Base-by-base conservation (phyloP, 2,329 filamentous ascomycete genomes). In the Cladobotryum mycophilum region DNA sequence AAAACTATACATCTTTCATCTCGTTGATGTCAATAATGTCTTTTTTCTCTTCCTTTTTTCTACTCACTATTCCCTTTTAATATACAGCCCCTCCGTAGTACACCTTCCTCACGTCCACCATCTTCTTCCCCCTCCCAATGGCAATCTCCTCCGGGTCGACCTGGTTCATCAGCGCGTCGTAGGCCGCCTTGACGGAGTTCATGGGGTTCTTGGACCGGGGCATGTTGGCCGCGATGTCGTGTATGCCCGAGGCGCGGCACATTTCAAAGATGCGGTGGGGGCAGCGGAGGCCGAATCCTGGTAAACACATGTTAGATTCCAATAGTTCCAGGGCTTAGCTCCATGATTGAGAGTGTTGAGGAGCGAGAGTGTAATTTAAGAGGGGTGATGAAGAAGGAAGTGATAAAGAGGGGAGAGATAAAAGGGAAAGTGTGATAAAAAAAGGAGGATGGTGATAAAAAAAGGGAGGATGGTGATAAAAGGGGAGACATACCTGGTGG, bases 121-220 rank as follows among this genome's bases (percentile, higher is more conserved):
- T 68, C 80, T 99, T 99, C 80, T 88, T 92, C 54, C 93, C 92
- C 57, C 91, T 76, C 47, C 89, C 92, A 45, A 88, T 80, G 51
- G 93, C 93, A 64, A 99, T 85, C 65, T 92, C 84, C 67, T 97
- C 89, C 30, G 93, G 93, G 64, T 95, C 78, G 54, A 82, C 82
- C 74, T 99, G 93, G 73, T 77, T 86, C 68, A 82, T 80, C 55
- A 99, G 76, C 5, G 91, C 92, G 68, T 92, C 70, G 70, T 88
- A 88, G 38, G 89, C 81, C 13, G 93, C 93, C 75, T 96, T 96
- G 72, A 96, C 87, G 15, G 91, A 89, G 76, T 99, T 99, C 90
- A 97, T 96, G 60, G 90, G 89, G 76, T 96, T 97, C 63, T 91
- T 82, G 55, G 89, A 89, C 42, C 92, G 86, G 36, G 85, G 84